phyloP scores from a whole-genome alignment of 2,329 filamentous ascomycete species.

The Epichloe sylvatica region DNA sequence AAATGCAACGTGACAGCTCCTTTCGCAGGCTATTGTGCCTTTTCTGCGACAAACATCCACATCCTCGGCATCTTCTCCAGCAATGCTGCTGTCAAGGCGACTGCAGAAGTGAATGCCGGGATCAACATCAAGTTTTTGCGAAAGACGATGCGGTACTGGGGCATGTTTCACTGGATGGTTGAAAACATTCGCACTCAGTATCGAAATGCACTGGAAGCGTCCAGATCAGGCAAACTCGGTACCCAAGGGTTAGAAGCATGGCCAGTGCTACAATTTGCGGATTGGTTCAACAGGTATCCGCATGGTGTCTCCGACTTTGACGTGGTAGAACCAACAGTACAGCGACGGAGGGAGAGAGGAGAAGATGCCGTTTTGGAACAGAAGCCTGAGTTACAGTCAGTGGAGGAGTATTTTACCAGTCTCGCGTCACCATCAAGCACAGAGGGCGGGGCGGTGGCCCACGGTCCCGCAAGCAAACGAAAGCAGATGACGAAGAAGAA shows the following conservation, averaged over 20 bases:
- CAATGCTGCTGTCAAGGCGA: conserved; percentile 58
- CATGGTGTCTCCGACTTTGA: conserved; percentile 77
- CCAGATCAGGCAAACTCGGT: conserved; percentile 47
- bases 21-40: conserved; percentile 89
- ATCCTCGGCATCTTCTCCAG: conserved; percentile 84
- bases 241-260: conserved; percentile 35
- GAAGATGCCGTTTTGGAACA: conserved; percentile 84
- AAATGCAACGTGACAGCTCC: conserved; percentile 68
- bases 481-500: conserved; percentile 25
- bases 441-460: conserved; percentile 21
- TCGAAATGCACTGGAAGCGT: conserved; percentile 69
- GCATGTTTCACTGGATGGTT: conserved; percentile 94
- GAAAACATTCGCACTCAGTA: conserved; percentile 88
- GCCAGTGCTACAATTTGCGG: conserved; percentile 82
- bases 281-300: conserved; percentile 94
- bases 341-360: conserved; percentile 58
- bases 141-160: conserved; percentile 96
- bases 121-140: conserved; percentile 82
- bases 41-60: conserved; percentile 87
- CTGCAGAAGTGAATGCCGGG: conserved; percentile 70
- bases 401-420: conserved; percentile 85
- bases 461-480: conserved; percentile 18
- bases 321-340: conserved; percentile 59
- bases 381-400: conserved; percentile 79
- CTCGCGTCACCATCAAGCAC: conserved; percentile 50